Evolutionary conservation across 495 filamentous ascomycete species (phyloP).

Genomic region (Hypoxylon perforatum): DNA sequence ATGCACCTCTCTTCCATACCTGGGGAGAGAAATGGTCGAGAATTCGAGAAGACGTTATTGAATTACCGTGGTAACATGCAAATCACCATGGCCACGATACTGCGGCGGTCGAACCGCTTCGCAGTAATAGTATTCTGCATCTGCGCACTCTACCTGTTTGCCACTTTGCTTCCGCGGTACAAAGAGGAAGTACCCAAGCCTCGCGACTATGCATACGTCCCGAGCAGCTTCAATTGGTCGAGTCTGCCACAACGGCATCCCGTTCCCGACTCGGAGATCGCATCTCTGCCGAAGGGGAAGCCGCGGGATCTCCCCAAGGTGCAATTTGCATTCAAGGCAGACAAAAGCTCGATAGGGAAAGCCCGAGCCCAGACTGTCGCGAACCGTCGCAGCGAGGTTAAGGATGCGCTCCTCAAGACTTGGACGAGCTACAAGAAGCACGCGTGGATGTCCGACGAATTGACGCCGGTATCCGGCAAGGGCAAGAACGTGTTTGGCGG

Average conservation of each 20-base stretch:
- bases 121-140: conserved; percentile 8
- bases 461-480: conserved; percentile 67
- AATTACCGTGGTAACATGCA: background rate
- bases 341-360: conserved; percentile 60
- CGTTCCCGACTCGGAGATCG: conserved; percentile 62
- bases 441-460: conserved; percentile 81
- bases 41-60: background rate
- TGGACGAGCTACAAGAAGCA: conserved; percentile 78
- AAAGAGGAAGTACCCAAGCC: background rate
- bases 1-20: too few species aligned
- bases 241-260: conserved; percentile 69
- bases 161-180: conserved; percentile 20
- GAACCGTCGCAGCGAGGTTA: conserved; percentile 65
- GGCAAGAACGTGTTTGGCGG: conserved; percentile 75
- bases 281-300: conserved; percentile 70
- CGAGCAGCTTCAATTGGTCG: conserved; percentile 64
- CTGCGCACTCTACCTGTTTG: conserved; percentile 23
- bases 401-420: conserved; percentile 70
- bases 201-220: conserved; percentile 26
- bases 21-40: background rate
- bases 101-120: conserved; percentile 32
- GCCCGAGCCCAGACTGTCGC: conserved; percentile 60
- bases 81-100: conserved; percentile 10
- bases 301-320: conserved; percentile 71
- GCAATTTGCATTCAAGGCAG: conserved; percentile 69